A percentile compares a stretch with the other conserved stretches of the same genome.
phyloP scores from a whole-genome alignment of 2,329 filamentous ascomycete genomes.

The Nothophaeocryptopus gaeumannii region DNA sequence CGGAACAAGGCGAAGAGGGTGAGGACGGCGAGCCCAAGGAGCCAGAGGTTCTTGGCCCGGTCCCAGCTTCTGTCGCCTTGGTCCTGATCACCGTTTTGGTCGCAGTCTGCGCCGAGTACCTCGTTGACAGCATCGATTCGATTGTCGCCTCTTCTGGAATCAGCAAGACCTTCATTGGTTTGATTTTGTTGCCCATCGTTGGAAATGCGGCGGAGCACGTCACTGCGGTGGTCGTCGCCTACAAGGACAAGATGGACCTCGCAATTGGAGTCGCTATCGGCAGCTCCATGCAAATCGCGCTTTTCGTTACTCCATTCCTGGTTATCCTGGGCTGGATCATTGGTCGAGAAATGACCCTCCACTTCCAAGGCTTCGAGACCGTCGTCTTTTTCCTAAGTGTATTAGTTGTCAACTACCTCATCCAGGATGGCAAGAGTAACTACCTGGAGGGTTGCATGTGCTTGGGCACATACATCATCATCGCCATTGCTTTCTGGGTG shows the following conservation, averaged over 20 bases:
- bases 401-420: conserved; percentile 83
- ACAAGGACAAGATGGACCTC: conserved; percentile 58
- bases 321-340: conserved; percentile 58
- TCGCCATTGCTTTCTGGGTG: conserved; percentile 59
- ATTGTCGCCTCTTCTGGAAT: conserved; percentile 53
- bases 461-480: conserved; percentile 56
- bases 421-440: conserved; percentile 80
- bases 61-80: conserved; percentile 46
- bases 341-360: conserved; percentile 59
- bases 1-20: conserved; percentile 33
- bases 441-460: conserved; percentile 75
- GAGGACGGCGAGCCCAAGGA: conserved; percentile 34
- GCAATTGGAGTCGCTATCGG: conserved; percentile 56
- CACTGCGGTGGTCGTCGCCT: conserved; percentile 54
- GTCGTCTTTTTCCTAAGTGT: conserved; percentile 80
- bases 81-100: conserved; percentile 50
- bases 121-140: conserved; percentile 54
- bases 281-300: conserved; percentile 55
- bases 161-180: conserved; percentile 56
- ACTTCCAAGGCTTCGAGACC: conserved; percentile 87
- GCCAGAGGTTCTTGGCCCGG: conserved; percentile 45
- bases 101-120: conserved; percentile 52
- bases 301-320: conserved; percentile 57
- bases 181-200: conserved; percentile 57
- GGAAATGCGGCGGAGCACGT: conserved; percentile 58